Percentiles rank a stretch among this genome's conserved stretches.
Conservation (phyloP, 306 rosid genomes). For the Sicyos edulis region DNA sequence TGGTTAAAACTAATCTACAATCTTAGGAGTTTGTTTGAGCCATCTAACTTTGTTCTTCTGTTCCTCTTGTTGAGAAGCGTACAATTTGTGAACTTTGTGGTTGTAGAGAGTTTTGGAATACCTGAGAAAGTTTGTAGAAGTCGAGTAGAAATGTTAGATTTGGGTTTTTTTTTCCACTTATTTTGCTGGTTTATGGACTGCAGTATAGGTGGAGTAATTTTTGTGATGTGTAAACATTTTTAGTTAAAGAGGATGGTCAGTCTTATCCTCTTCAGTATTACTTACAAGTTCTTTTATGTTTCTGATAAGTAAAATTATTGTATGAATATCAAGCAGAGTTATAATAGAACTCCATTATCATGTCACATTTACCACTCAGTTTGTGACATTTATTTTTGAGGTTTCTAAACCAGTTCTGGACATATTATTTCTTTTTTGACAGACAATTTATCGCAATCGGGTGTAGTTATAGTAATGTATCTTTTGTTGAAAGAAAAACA, state of each 20-base stretch:
- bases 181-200: constrained; percentile 4
- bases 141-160: not conserved
- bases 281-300: not conserved
- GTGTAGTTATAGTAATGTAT: not conserved
- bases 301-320: not conserved
- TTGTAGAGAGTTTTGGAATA: not conserved
- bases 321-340: not conserved
- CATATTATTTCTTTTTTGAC: not conserved
- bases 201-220: not conserved
- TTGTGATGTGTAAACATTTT: not conserved
- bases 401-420: not conserved
- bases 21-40: not conserved
- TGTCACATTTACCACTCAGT: too few relatives aligned
- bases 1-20: not conserved
- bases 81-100: not conserved
- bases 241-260: not conserved
- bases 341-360: too few relatives aligned
- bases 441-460: not conserved
- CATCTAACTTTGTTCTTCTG: not conserved
- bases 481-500: not conserved
- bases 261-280: not conserved
- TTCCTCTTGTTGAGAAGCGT: not conserved
- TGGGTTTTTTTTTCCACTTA: not conserved
- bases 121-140: not conserved
- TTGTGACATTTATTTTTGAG: not conserved